Percentiles rank a stretch among this genome's conserved stretches.
These are phyloP conservation scores for Auricularia auricula-judae DNA, from an alignment of 768 basidiomycete species.

Conservation along the genomic window DNA sequence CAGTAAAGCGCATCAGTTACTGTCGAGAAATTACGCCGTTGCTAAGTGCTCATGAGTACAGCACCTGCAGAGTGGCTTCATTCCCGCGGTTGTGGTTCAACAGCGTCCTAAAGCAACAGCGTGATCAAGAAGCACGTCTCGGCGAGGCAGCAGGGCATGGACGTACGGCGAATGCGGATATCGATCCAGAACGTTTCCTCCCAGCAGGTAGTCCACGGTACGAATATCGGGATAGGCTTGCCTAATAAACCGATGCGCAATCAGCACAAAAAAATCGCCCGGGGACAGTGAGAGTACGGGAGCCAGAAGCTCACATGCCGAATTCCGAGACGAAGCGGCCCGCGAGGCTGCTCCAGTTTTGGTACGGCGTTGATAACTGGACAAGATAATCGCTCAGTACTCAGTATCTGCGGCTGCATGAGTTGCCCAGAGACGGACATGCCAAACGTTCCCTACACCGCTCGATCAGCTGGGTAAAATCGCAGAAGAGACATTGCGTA, in stretches of 20 bases:
- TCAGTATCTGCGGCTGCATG: background rate
- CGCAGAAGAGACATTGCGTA: slow-evolving; percentile 2
- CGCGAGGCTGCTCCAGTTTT: slow-evolving; percentile 81
- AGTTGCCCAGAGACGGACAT: slow-evolving; percentile 28
- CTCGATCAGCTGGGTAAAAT: background rate
- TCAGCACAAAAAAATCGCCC: too few species aligned
- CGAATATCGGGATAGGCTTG: slow-evolving; percentile 80
- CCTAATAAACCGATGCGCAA: slow-evolving; percentile 30
- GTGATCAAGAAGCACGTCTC: too few species aligned
- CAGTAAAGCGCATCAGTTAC: too few species aligned
- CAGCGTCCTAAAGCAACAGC: too few species aligned
- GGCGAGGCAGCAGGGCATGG: too few species aligned
- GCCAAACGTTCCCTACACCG: slow-evolving; percentile 79
- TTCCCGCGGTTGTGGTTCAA: too few species aligned
- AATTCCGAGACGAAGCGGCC: slow-evolving; percentile 68
- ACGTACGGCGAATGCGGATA: slow-evolving; percentile 76
- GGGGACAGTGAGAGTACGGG: too few species aligned
- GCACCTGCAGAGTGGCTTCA: too few species aligned
- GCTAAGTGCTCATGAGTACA: too few species aligned
- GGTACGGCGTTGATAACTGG: slow-evolving; percentile 74
- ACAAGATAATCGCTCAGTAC: background rate
- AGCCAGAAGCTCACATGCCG: background rate
- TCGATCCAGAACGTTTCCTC: slow-evolving; percentile 54
- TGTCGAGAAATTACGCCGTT: too few species aligned
- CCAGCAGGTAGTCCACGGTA: slow-evolving; percentile 83